Conservation (phyloP, 2,329 filamentous ascomycete genomes). For the Hymenoscyphus scutula region DNA sequence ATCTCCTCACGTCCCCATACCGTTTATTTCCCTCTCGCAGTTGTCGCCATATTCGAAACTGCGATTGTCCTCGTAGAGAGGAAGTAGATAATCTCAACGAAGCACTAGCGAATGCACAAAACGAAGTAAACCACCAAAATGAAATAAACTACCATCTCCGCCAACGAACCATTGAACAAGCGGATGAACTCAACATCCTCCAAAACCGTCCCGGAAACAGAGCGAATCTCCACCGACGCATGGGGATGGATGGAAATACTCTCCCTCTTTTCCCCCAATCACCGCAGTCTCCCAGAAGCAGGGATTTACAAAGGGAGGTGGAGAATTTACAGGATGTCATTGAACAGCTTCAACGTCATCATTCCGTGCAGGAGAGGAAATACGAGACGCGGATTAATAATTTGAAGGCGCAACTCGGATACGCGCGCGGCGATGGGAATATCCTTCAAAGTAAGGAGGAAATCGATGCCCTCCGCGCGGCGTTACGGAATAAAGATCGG, state of each 20-base stretch:
- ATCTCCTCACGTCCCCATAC: not conserved
- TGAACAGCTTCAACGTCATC: not conserved
- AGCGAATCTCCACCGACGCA: too few relatives aligned
- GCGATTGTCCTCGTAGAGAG: not conserved
- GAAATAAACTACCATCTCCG: not conserved
- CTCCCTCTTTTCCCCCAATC: not conserved
- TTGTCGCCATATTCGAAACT: slow-evolving; percentile 10
- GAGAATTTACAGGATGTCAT: not conserved
- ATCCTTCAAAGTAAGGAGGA: slow-evolving; percentile 1
- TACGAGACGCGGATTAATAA: not conserved
- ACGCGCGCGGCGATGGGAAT: slow-evolving; percentile 6
- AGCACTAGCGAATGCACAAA: too few relatives aligned
- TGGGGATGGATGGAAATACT: too few relatives aligned
- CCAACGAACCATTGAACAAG: not conserved
- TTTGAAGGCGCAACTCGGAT: slow-evolving; percentile 7
- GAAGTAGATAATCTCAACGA: not conserved
- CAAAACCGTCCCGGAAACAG: too few relatives aligned
- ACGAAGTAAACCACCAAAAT: not conserved
- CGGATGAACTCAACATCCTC: not conserved
- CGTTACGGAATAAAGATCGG: not conserved
- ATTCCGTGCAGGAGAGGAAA: not conserved
- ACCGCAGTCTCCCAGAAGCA: not conserved
- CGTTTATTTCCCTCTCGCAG: not conserved
- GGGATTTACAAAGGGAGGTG: not conserved
- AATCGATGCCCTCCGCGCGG: not conserved